These are phyloP conservation scores for Linum tenue DNA, from an alignment of 345 rosid genomes.

Conservation along the genomic window DNA sequence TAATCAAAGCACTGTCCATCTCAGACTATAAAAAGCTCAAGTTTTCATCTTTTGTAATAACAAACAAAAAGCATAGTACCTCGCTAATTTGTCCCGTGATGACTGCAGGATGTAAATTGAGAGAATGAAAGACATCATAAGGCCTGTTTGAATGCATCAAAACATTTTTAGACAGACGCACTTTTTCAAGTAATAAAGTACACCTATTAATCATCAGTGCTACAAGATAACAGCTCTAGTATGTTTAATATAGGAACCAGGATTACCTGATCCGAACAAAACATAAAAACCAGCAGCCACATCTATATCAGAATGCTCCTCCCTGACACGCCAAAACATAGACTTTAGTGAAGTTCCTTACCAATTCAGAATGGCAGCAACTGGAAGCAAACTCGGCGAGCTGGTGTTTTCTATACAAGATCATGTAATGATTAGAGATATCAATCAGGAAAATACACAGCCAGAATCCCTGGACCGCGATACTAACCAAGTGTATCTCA, in stretches of 20 bases:
- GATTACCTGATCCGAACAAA: slow-evolving; percentile 82
- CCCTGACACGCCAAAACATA: slow-evolving; percentile 38
- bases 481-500: slow-evolving; percentile 81
- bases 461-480: neutral
- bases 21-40: neutral
- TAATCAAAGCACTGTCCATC: neutral
- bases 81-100: slow-evolving; percentile 69
- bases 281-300: slow-evolving; percentile 83
- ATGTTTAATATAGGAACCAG: neutral
- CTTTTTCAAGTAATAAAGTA: neutral
- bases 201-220: neutral
- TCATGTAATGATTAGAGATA: too few relatives aligned
- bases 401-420: too few relatives aligned
- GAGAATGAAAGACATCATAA: slow-evolving; percentile 69
- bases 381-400: neutral
- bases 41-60: neutral
- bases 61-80: slow-evolving; percentile 28
- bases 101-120: slow-evolving; percentile 87
- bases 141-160: slow-evolving; percentile 44
- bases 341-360: slow-evolving; percentile 2
- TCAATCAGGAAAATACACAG: neutral
- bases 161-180: slow-evolving; percentile 3
- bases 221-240: neutral
- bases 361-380: neutral
- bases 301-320: slow-evolving; percentile 90